Base-by-base conservation (phyloP, 805 yeast species). In the Pichia gijzeniarum region DNA sequence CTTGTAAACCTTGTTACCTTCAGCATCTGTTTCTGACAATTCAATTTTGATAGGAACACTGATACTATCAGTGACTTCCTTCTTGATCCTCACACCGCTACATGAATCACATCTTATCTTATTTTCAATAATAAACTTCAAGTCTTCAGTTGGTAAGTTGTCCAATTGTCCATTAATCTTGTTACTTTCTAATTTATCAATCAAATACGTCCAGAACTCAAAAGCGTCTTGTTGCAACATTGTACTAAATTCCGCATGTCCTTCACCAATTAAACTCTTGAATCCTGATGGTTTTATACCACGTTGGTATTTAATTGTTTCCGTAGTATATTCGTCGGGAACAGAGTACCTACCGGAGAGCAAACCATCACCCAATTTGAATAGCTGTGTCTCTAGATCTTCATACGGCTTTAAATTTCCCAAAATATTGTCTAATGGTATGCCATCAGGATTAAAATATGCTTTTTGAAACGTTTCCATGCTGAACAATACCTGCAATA, bases 151-250 rank as follows among this genome's bases (percentile, higher is more conserved):
- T 1, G 87, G 80, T 17, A 41, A 39, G 22, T 68, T 67, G 0
- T 51, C 52, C 28, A 68, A 63, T 6, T 55, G 48, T 9, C 62
- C 51, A 13, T 53, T 51, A 0, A 68, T 62, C 27, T 74, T 65
- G 40, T 69, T 61, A 5, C 61, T 60, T 50, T 84, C 90, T 22
- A 89, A 62, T 50, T 77, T 73, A 45, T 82, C 84, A 25, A 81
- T 57, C 8, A 91, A 62, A 59, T 80, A 84, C 5, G 77, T 64
- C 64, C 89, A 75, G 59, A 89, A 93, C 62, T 93, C 99, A 69
- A 81, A 85, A 0, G 98, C 93, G 68, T 93, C 99, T 62, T 93
- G 99, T 60, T 93, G 99, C 54, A 80, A 78, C 73, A 82, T 85
- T 0, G 95, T 81, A 38, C 81, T 72, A 55, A 93, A 93, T 57